Evolutionary conservation across 352 stramenopile genomes (phyloP).

Genomic region (Elongisporangium anandrum): DNA sequence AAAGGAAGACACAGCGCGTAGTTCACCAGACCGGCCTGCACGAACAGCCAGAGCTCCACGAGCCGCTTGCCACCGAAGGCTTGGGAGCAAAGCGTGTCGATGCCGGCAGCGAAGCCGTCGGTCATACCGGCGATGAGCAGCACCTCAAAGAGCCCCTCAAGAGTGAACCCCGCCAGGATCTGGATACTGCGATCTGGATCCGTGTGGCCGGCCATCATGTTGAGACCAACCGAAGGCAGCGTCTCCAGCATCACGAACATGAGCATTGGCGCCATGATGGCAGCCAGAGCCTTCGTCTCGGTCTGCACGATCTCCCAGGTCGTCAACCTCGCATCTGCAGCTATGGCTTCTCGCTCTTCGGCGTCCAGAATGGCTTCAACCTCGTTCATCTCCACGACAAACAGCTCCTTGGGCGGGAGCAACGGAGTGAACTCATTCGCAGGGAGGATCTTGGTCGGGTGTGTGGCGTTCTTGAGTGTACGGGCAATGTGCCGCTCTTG

Average conservation of each 20-base stretch:
- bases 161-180: neutral
- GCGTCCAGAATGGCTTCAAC: slow-evolving; percentile 15
- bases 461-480: slow-evolving; percentile 11
- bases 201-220: slow-evolving; percentile 32
- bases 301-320: slow-evolving; percentile 13
- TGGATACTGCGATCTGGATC: slow-evolving; percentile 15
- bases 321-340: slow-evolving; percentile 14
- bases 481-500: slow-evolving; percentile 17
- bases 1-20: slow-evolving; percentile 6
- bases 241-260: slow-evolving; percentile 31
- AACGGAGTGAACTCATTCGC: slow-evolving; percentile 22
- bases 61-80: slow-evolving; percentile 26
- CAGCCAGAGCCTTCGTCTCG: slow-evolving; percentile 13
- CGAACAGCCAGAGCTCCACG: slow-evolving; percentile 30
- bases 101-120: slow-evolving; percentile 6
- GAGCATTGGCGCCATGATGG: slow-evolving; percentile 15
- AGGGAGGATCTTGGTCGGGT: slow-evolving; percentile 12
- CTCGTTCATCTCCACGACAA: slow-evolving; percentile 10
- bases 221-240: slow-evolving; percentile 25
- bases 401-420: slow-evolving; percentile 3
- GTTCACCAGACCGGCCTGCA: slow-evolving; percentile 22
- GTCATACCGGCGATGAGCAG: slow-evolving; percentile 4
- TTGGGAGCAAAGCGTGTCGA: slow-evolving; percentile 29
- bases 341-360: slow-evolving; percentile 18
- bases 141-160: neutral